Percentiles rank a stretch among this genome's conserved stretches.
Evolutionary conservation across 495 filamentous ascomycete genomes (phyloP).

Genomic region (Barbatosphaeria neglecta): DNA sequence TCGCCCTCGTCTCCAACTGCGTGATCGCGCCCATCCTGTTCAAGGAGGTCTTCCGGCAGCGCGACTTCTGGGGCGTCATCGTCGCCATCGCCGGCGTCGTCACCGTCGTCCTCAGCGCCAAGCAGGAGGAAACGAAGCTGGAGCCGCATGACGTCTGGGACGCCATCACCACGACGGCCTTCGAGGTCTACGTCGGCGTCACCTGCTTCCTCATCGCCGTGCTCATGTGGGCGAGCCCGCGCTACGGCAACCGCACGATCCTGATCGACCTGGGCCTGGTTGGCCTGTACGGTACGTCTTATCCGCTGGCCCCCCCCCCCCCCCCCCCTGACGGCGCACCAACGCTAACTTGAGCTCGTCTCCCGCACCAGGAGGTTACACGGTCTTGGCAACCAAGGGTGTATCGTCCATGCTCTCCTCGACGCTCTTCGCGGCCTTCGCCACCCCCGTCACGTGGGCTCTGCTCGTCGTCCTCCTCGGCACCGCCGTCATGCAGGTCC

Average conservation of each 20-base stretch:
- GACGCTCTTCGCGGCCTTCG: constrained; percentile 72
- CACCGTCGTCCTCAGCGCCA: constrained; percentile 84
- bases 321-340: constrained; percentile 14
- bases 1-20: constrained; percentile 90
- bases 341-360: constrained; percentile 1
- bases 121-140: constrained; percentile 78
- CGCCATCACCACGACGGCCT: constrained; percentile 80
- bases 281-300: constrained; percentile 68
- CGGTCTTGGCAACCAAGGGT: constrained; percentile 88
- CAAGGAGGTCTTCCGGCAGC: constrained; percentile 72
- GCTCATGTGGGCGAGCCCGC: constrained; percentile 70
- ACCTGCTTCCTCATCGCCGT: constrained; percentile 58
- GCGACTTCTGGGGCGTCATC: constrained; percentile 82
- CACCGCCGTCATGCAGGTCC: constrained; percentile 89
- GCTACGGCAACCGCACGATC: constrained; percentile 73
- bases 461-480: constrained; percentile 63
- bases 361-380: constrained; percentile 93
- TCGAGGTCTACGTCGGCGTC: constrained; percentile 77
- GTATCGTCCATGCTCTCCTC: constrained; percentile 89
- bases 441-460: constrained; percentile 83
- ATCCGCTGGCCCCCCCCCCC: neutral
- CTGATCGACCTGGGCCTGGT: constrained; percentile 89
- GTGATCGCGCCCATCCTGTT: constrained; percentile 88
- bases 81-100: constrained; percentile 81
- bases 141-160: constrained; percentile 83